These are phyloP conservation scores for Fraxinus xanthoxyloides DNA, from an alignment of 305 asterid genomes.

Conservation along the genomic window DNA sequence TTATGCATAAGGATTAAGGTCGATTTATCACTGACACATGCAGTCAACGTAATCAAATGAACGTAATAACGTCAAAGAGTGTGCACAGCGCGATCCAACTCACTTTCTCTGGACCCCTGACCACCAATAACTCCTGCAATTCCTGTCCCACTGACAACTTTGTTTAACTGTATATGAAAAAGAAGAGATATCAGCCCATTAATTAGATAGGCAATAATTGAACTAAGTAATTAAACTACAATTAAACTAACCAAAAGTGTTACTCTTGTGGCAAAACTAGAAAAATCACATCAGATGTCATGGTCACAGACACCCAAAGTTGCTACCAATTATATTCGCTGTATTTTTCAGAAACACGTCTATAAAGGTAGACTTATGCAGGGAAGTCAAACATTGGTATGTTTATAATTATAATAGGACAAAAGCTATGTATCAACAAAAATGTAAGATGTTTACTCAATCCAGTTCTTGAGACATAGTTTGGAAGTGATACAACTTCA, in stretches of 20 bases:
- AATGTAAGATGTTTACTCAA: neutral
- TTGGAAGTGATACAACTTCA: neutral
- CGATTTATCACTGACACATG: conserved; percentile 10
- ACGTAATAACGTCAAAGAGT: neutral
- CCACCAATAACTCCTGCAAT: conserved; percentile 56
- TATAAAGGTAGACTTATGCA: neutral
- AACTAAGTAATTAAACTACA: neutral
- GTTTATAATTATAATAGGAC: neutral
- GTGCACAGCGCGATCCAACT: conserved; percentile 28
- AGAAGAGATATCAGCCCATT: conserved; percentile 7
- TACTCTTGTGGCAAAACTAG: conserved; percentile 1
- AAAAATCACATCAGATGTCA: neutral
- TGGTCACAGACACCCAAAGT: conserved; percentile 4
- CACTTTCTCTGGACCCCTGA: conserved; percentile 81
- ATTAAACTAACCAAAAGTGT: neutral
- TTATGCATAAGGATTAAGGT: neutral
- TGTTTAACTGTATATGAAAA: conserved; percentile 61
- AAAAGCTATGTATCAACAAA: neutral
- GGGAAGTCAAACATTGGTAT: neutral
- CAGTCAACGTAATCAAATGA: neutral
- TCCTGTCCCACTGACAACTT: conserved; percentile 48
- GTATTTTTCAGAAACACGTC: neutral
- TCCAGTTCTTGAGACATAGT: neutral
- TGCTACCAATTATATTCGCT: neutral
- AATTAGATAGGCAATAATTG: neutral